Base-by-base conservation (phyloP, 306 rosid genomes). In the Styphnolobium japonicum region DNA sequence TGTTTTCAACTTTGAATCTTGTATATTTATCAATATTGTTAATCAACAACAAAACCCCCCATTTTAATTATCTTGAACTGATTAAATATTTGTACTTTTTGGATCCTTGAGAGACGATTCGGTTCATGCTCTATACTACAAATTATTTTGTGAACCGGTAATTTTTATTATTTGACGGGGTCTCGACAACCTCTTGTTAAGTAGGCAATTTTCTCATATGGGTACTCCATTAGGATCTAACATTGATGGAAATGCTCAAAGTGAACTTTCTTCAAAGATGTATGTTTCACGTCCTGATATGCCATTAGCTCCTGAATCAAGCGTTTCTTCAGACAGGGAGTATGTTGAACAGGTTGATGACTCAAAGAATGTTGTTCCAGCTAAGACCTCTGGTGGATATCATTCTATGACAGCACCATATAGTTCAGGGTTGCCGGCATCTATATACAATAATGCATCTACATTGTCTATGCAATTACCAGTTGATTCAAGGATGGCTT, bases 221-320 rank as follows among this genome's bases (percentile, higher is more conserved):
- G 89, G 89, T 31, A 88, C 93, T 7, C 97, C 96, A 10, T 66
- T 87, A 48, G 73, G 81, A 53, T 86, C 97, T 61, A 92, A 89
- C 63, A 43, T 91, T 21, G 99, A 93, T 87, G 99, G 93, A 72
- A 93, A 88, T 75, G 81, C 81, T 25, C 94, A 79, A 52, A 91
- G 90, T 84, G 99, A 95, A 61, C 91, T 90, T 88, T 95, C 98
- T 81, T 92, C 99, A 2, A 89, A 92, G 92, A 88, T 95, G 87
- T 91, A 98, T 46, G 91, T 85, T 81, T 91, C 97, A 4, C 97
- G 83, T 45, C 92, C 93, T 56, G 97, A 91, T 62, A 81, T 81
- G 87, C 82, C 91, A 62, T 86, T 95, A 67, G 86, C 88, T 67
- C 94, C 94, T 57, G 99, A 95, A 75, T 84, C 90, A 10, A 95